phyloP scores from a whole-genome alignment of 495 filamentous ascomycete species.

The Xylaria nigripes region DNA sequence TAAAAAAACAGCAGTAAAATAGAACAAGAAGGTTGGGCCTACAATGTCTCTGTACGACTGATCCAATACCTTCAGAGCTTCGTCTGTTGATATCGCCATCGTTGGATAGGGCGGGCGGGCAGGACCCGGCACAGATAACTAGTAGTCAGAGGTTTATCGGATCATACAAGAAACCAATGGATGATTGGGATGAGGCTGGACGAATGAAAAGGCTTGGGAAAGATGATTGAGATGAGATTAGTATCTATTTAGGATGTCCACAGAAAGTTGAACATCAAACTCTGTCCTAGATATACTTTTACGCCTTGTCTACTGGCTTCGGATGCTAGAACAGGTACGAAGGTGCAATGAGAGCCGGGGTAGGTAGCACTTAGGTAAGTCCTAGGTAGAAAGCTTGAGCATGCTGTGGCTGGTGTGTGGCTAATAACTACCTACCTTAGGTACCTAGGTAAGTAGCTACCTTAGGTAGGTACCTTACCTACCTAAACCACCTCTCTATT shows the following conservation, averaged over 20 bases:
- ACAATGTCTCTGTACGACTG: conserved; percentile 42
- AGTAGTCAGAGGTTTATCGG: neutral
- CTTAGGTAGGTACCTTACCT: neutral
- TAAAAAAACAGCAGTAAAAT: neutral
- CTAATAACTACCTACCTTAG: neutral
- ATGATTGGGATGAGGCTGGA: neutral
- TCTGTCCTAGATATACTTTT: too few relatives aligned
- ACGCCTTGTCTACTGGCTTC: too few relatives aligned
- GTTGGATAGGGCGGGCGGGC: neutral
- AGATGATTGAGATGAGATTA: too few relatives aligned
- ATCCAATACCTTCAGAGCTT: conserved; percentile 36
- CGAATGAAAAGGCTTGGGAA: neutral
- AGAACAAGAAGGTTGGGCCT: conserved; percentile 10
- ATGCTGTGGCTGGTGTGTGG: neutral
- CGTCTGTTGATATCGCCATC: conserved; percentile 31
- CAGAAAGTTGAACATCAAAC: too few relatives aligned
- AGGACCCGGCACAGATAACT: neutral
- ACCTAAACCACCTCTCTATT: neutral
- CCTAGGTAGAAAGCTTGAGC: neutral
- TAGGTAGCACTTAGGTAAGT: too few relatives aligned
- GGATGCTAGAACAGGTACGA: too few relatives aligned
- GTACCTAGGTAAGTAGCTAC: neutral
- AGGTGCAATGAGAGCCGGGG: too few relatives aligned
- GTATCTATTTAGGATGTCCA: too few relatives aligned
- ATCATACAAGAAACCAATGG: neutral